Evolutionary conservation across 208 protist genomes (phyloP), one percentile per base, ranked within the genome.

Genomic region (Leishmania turanica): DNA sequence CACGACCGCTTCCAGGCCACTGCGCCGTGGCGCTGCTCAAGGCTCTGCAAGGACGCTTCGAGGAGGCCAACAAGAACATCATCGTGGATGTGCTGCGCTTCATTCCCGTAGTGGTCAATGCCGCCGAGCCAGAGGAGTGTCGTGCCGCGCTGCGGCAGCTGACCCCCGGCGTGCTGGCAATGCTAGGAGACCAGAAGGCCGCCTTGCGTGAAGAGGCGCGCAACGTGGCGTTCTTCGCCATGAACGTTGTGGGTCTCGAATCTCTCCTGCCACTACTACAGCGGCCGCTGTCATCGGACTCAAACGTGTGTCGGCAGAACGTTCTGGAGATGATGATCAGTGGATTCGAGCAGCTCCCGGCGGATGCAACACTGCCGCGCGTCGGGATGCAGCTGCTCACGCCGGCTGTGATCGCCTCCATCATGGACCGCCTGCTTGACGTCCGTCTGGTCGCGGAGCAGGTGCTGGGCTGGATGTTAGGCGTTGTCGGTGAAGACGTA

Each of bases 21-120:
- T 68, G 80, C 34, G 89, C 91, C 37, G 79, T 66, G 0, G 83
- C 90, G 49, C 56, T 96, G 7, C 81, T 98, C 37, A 88, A 90
- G 47, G 89, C 91, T 0, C 86, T 96, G 27, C 82, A 88, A 54
- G 89, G 79, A 56, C 93, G 95, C 34, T 90, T 98, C 75, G 91
- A 91, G 42, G 95, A 98, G 75, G 78, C 89, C 6, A 98, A 96
- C 81, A 96, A 96, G 74, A 98, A 98, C 78, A 87, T 98, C 69
- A 88, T 98, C 3, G 89, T 95, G 78, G 95, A 98, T 64, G 95
- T 96, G 11, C 86, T 98, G 27, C 87, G 91, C n/a, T 84, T 86
- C 31, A 89, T 96, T 65, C 80, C 87, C 3, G 73, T 90, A 1
- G 88, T 98, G 13, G 90, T 94, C 19, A 87, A 92, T 47, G 86